Base-by-base conservation (phyloP, 306 rosid genomes). In the Acacia crassicarpa region DNA sequence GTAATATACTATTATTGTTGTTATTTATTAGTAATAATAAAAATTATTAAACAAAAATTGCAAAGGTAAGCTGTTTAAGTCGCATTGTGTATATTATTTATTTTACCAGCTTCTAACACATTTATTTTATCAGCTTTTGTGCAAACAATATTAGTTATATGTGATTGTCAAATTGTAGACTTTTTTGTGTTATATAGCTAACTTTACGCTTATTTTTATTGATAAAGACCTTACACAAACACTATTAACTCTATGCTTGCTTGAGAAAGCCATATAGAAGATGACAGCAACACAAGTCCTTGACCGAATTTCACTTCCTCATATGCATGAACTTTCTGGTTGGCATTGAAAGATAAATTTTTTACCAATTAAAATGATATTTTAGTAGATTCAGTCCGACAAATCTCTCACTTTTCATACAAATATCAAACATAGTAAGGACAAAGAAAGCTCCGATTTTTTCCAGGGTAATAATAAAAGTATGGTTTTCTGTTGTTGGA, bases 381-480 rank as follows among this genome's bases (percentile, higher is more conserved):
- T 33, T 43, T 25, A 30, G 8, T 53, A 38, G 35, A 58, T 76
- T 32, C 74, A 27, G 61, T 78, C 74, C 74, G n/a, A 58, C 65
- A 9, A 58, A 58, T 58, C 63, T 58, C 63, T 67, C 46, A 14
- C 40, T 9, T 56, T 45, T 58, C 73, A 48, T 48, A 11, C 56
- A 49, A 25, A 61, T 45, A 68, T n/a, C 51, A 68, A 62, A 68
- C 81, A 80, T 48, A 62, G 78, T 40, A 41, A 71, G 38, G 82
- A 81, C 81, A 84, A 38, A 71, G 76, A 70, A 30, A 43, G 3
- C 59, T 76, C 53, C 51, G 87, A 32, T 80, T 70, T 68, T 70
- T 75, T 74, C 82, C 16, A 68, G 46, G 32, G 41, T 62, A 59
- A 7, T 25, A 44, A 3, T 25, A 44, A 3, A 77, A 25, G 35